Conservation (phyloP, 768 basidiomycete genomes). For the Gloeostereum incarnatum region DNA sequence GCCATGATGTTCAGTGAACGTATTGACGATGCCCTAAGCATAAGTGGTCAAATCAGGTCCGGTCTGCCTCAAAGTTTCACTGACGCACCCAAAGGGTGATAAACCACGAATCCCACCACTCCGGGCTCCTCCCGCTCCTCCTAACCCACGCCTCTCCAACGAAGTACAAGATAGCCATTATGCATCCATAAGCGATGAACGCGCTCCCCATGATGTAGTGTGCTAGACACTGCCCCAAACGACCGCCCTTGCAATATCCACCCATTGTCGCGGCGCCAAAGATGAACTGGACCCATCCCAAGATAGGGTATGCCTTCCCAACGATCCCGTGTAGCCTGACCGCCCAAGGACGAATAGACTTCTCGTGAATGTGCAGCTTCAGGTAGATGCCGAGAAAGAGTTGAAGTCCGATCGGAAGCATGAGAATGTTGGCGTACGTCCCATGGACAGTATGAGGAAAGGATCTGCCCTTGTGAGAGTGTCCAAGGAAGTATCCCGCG, state of each 20-base stretch:
- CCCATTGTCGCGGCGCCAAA: conserved; percentile 71
- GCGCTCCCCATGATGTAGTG: conserved; percentile 89
- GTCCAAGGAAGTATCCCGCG: conserved; percentile 75
- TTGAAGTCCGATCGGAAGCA: conserved; percentile 60
- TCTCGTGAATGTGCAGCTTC: conserved; percentile 85
- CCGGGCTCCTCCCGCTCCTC: conserved; percentile 64
- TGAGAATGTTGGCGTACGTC: conserved; percentile 50
- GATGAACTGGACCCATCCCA: conserved; percentile 86
- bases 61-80: not conserved
- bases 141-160: conserved; percentile 74
- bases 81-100: conserved; percentile 42
- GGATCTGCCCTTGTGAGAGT: conserved; percentile 73
- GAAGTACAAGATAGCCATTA: conserved; percentile 72
- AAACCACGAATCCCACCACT: conserved; percentile 82
- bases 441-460: conserved; percentile 75
- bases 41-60: not conserved
- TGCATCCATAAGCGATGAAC: conserved; percentile 79
- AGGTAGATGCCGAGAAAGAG: conserved; percentile 76
- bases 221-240: conserved; percentile 79
- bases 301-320: conserved; percentile 74
- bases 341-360: conserved; percentile 59
- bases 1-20: conserved; percentile 87
- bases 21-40: conserved; percentile 68
- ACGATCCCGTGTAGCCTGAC: conserved; percentile 68
- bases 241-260: conserved; percentile 73